Evolutionary conservation across 768 basidiomycete species (phyloP).

Genomic region (Phylloporus sp.): DNA sequence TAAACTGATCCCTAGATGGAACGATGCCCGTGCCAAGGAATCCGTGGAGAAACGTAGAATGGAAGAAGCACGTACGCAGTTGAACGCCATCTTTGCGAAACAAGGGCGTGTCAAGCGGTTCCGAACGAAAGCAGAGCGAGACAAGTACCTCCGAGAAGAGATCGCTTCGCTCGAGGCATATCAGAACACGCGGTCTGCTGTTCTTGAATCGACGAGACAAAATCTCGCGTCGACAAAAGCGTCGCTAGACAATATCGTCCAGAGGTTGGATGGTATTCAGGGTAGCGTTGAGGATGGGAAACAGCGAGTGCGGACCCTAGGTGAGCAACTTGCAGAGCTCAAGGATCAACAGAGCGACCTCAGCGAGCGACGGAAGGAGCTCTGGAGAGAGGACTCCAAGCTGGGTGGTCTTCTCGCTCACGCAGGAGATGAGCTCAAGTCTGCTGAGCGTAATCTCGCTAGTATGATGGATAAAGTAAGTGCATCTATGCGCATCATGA

Average conservation of each 20-base stretch:
- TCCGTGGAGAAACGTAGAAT: constrained; percentile 57
- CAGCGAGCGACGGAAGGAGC: constrained; percentile 80
- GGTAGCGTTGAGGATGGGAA: constrained; percentile 63
- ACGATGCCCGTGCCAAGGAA: constrained; percentile 47
- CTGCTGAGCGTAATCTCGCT: constrained; percentile 71
- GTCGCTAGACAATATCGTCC: constrained; percentile 53
- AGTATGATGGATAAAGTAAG: constrained; percentile 94
- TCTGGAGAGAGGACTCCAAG: constrained; percentile 94
- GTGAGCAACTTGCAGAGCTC: constrained; percentile 52
- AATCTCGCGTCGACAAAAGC: constrained; percentile 47
- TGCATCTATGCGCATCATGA: neutral
- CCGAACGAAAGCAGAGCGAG: constrained; percentile 75
- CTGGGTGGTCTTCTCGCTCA: constrained; percentile 70
- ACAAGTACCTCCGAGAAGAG: constrained; percentile 76
- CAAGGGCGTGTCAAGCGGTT: constrained; percentile 87
- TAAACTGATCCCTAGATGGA: constrained; percentile 69
- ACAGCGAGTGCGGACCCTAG: constrained; percentile 49
- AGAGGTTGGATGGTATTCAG: constrained; percentile 51
- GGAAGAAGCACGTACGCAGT: constrained; percentile 66
- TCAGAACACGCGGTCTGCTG: constrained; percentile 48
- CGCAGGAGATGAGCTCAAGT: constrained; percentile 75
- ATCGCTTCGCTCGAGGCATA: constrained; percentile 65
- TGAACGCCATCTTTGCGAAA: constrained; percentile 80
- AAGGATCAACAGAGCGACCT: constrained; percentile 67
- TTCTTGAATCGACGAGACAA: constrained; percentile 47